Conservation (phyloP, 306 rosid species). For the Alnus rubra region DNA sequence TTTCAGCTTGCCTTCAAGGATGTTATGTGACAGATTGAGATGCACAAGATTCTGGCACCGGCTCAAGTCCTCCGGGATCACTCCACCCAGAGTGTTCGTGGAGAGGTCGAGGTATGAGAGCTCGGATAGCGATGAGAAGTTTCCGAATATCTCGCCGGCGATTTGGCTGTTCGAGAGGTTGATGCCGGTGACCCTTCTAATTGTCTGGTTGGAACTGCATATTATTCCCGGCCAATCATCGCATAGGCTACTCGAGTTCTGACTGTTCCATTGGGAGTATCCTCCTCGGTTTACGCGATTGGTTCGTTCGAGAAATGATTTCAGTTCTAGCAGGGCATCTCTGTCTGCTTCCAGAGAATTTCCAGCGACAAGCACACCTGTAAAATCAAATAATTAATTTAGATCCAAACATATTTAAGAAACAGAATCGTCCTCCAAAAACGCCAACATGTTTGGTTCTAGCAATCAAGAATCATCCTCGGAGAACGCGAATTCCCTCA, state of each 20-base stretch:
- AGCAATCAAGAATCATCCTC: background rate
- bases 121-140: slow-evolving; percentile 67
- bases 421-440: slow-evolving; percentile 3
- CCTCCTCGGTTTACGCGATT: slow-evolving; percentile 59
- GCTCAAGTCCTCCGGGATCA: slow-evolving; percentile 60
- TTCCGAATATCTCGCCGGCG: slow-evolving; percentile 55
- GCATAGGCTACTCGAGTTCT: slow-evolving; percentile 49
- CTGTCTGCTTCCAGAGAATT: slow-evolving; percentile 58
- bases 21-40: slow-evolving; percentile 78
- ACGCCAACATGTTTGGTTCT: slow-evolving; percentile 8
- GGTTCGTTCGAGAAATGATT: slow-evolving; percentile 46
- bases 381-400: background rate
- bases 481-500: background rate
- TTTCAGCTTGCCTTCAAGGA: slow-evolving; percentile 48
- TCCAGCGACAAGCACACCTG: slow-evolving; percentile 46
- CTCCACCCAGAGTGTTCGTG: slow-evolving; percentile 56
- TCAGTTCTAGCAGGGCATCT: slow-evolving; percentile 57
- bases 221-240: slow-evolving; percentile 50
- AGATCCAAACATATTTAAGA: too few relatives aligned
- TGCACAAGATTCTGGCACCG: slow-evolving; percentile 51
- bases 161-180: slow-evolving; percentile 43
- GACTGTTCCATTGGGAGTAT: slow-evolving; percentile 61
- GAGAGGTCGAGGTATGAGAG: slow-evolving; percentile 76
- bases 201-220: slow-evolving; percentile 33
- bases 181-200: slow-evolving; percentile 49